Evolutionary conservation across 2,329 filamentous ascomycete species (phyloP), one percentile per base, ranked within the genome.

Genomic region (Mycogone perniciosa): DNA sequence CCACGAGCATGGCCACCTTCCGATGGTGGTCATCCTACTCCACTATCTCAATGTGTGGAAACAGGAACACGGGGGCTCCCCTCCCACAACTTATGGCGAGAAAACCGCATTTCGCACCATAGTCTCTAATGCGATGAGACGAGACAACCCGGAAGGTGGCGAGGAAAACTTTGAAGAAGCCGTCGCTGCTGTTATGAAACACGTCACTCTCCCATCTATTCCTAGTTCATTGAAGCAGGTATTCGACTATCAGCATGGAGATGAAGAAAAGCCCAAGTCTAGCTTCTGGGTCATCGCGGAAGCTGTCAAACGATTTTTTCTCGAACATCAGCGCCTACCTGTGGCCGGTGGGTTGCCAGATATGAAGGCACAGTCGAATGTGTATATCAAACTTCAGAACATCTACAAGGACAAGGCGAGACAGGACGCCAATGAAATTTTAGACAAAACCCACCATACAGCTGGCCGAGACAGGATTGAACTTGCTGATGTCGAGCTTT

Each of bases 131-230:
- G 82, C 79, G 3, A 80, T 86, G 59, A 81, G 90, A 59, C 87
- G 74, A 46, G 73, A 85, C 59, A 95, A 83, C 52, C 68, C 89
- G 0, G 90, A 95, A 66, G 91, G 90, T 42, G 88, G 87, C 51
- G 93, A 99, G 64, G 93, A 99, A 71, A 99, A 99, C 67, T 99
- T 90, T 63, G 89, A 96, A 54, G 93, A 99, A 69, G 95, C 93
- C 4, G 83, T 85, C 42, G 84, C 82, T 10, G 89, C 91, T 5
- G 90, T 97, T 1, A 76, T 97, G 61, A 95, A 95, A 68, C 88
- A 86, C n/a, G 74, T 99, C 31, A 84, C 85, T 40, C 72, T 76
- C 13, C 82, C 85, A 42, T 79, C 79, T 29, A 67, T 95, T 20
- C 83, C 86, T 38, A 80, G 80, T 41, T 80, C 83, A 3, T 77